Evolutionary conservation across 2,329 filamentous ascomycete species (phyloP).

Genomic region (Chaetomiaceae sp.): DNA sequence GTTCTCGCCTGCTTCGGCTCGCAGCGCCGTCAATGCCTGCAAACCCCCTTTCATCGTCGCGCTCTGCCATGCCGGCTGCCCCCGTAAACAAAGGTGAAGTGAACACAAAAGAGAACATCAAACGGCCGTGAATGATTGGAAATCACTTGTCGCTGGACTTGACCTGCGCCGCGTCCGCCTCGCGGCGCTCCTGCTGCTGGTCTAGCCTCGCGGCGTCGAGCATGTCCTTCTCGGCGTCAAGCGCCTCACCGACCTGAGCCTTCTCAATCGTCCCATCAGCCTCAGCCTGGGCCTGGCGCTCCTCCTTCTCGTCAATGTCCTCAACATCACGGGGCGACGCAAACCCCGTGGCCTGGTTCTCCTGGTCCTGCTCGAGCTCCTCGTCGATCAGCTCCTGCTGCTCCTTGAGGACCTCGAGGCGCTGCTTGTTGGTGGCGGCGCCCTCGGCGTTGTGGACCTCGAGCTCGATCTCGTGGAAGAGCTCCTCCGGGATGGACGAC

Average conservation of each 20-base stretch:
- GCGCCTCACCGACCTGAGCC: constrained; percentile 47
- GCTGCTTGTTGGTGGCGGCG: constrained; percentile 96
- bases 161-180: constrained; percentile 2
- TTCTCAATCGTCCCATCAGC: constrained; percentile 39
- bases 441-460: constrained; percentile 96
- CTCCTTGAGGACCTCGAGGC: constrained; percentile 95
- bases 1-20: not conserved
- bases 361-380: constrained; percentile 85
- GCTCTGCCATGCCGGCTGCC: not conserved
- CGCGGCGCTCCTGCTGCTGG: constrained; percentile 34
- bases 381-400: constrained; percentile 97
- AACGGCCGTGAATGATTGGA: no score
- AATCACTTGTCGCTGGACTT: constrained; percentile 13
- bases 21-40: no score
- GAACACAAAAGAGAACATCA: no score
- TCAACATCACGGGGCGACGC: constrained; percentile 77
- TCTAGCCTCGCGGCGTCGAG: constrained; percentile 36
- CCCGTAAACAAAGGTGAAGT: no score
- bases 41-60: not conserved
- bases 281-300: constrained; percentile 51
- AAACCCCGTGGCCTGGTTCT: constrained; percentile 68
- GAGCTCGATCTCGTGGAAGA: constrained; percentile 99
- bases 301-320: constrained; percentile 92
- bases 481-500: constrained; percentile 90
- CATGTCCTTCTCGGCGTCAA: constrained; percentile 49